Base-by-base conservation (phyloP, 495 filamentous ascomycete species). In the Penicillium turbatum region DNA sequence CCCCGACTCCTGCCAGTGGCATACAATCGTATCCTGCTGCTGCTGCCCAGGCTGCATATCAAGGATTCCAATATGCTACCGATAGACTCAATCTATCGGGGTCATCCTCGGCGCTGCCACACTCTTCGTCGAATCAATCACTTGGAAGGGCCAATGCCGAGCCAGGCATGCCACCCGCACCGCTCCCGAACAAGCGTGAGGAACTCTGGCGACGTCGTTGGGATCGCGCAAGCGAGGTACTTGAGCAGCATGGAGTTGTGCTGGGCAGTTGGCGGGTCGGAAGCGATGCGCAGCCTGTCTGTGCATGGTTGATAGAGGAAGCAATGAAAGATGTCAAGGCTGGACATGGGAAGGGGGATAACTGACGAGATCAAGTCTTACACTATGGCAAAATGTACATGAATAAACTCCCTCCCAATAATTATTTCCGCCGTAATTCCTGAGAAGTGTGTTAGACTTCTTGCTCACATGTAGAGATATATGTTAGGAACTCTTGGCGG, bases 201-300 rank as follows among this genome's bases (percentile, higher is more conserved):
- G 86, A 90, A 42, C 63, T 95, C 19, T 99, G 95, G 95, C 72
- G 78, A 48, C 79, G 86, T 51, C 74, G 95, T 44, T 88, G 91
- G 82, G 82, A 81, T 54, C 72, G 83, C 7, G 93, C 95, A 1
- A 82, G 86, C 50, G 79, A 85, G 29, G 71, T 85, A 7, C 77
- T 97, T 8, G 82, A 82, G 5, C 65, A 76, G 0, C 73, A 81
- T 45, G 88, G 87, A 2, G 89, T 97, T 0, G 69, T 82, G 55
- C 68, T 99, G 52, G 82, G 87, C 53, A 92, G 81, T 53, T 98
- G 93, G 93, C 79, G 90, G 38, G 82, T 82, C 5, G 93, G 93
- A 1, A 77, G 75, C n/a, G 93, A 97, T 78, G 86, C 88, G 5
- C 71, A 81, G 59, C 76, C 80, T 48, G 74, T 84, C 30, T 76